These are phyloP conservation scores for Penicillium simplicissimum DNA, from an alignment of 495 filamentous ascomycete species.

Conservation along the genomic window DNA sequence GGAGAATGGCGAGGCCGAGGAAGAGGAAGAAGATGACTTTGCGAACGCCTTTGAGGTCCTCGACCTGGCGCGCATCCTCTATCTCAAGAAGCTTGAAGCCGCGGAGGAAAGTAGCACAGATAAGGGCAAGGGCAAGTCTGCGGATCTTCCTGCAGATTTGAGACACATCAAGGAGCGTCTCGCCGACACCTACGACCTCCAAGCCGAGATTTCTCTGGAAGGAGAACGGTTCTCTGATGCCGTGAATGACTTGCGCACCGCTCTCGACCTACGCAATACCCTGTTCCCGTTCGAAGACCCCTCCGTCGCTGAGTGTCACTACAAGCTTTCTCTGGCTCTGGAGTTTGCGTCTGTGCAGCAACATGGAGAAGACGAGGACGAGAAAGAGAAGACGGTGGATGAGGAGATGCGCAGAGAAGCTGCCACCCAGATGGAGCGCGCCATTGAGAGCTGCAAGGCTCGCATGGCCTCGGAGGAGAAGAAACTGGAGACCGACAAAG, in stretches of 20 bases:
- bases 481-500: conserved; percentile 56
- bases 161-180: conserved; percentile 76
- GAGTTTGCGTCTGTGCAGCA: conserved; percentile 86
- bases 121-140: conserved; percentile 52
- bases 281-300: conserved; percentile 78
- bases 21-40: conserved; percentile 82
- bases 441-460: conserved; percentile 74
- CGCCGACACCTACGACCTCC: conserved; percentile 86
- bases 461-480: conserved; percentile 75
- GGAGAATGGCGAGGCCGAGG: conserved; percentile 41
- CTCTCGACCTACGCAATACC: conserved; percentile 71
- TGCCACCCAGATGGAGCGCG: conserved; percentile 73
- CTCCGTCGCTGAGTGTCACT: conserved; percentile 89
- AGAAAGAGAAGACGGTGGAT: conserved; percentile 52
- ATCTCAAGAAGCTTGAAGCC: conserved; percentile 57
- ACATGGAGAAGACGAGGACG: conserved; percentile 43
- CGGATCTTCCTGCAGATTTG: conserved; percentile 48
- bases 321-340: conserved; percentile 90
- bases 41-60: conserved; percentile 87
- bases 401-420: conserved; percentile 73
- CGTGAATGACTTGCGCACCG: conserved; percentile 72
- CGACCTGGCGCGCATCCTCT: conserved; percentile 84
- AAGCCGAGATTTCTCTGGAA: conserved; percentile 92
- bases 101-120: conserved; percentile 41
- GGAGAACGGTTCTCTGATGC: conserved; percentile 86